These are phyloP conservation scores for Vitis vinifera DNA, from an alignment of 164 flowering plant species.

Conservation along the genomic window DNA sequence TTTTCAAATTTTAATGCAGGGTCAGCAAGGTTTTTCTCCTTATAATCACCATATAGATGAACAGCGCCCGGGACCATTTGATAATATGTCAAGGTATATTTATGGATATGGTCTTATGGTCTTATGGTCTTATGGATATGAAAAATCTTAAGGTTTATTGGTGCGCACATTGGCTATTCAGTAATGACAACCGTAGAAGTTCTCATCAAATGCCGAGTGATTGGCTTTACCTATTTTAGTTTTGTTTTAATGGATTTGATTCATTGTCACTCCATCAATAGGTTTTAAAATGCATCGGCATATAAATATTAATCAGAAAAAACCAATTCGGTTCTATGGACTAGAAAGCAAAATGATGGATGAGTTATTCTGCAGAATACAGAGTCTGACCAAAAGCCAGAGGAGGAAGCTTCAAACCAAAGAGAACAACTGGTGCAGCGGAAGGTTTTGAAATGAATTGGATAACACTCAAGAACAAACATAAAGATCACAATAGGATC, in stretches of 20 bases:
- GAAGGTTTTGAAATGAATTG: no score
- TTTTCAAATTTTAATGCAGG: constrained; percentile 32
- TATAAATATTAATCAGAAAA: no score
- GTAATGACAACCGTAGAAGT: constrained; percentile 13
- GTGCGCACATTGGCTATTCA: constrained; percentile 19
- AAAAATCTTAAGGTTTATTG: constrained; percentile 16
- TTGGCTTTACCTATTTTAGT: constrained; percentile 7
- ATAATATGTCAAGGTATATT: constrained; percentile 30
- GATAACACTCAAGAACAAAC: no score
- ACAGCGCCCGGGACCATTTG: constrained; percentile 23
- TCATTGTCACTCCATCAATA: not conserved
- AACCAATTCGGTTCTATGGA: no score
- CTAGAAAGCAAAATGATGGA: no score
- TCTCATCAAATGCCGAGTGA: constrained; percentile 27
- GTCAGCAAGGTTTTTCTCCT: constrained; percentile 25
- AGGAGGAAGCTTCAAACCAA: no score
- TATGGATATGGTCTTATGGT: constrained; percentile 23
- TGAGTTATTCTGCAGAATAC: no score
- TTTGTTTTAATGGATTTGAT: not conserved
- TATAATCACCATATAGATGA: constrained; percentile 26
- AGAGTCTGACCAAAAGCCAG: no score
- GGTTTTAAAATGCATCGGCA: not conserved
- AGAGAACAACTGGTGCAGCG: no score
- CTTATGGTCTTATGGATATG: constrained; percentile 19
- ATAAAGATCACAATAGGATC: no score